Percentiles rank a stretch among this genome's conserved stretches.
Evolutionary conservation across 768 basidiomycete species (phyloP).

Genomic region (Hysterangium stoloniferum): DNA sequence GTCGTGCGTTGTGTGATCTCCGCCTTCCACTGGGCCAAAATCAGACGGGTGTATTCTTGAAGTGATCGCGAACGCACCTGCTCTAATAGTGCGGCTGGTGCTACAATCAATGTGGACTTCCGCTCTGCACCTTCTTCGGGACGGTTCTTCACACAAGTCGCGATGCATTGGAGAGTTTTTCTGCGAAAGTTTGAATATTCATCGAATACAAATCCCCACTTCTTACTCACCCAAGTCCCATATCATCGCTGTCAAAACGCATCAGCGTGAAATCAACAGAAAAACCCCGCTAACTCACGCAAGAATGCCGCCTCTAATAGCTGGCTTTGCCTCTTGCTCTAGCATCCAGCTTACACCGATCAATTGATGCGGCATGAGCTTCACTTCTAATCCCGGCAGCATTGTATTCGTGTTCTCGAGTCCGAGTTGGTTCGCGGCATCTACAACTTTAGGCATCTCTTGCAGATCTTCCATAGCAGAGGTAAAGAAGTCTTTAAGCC

Average conservation of each 20-base stretch:
- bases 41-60: not conserved
- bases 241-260: slow-evolving; percentile 44
- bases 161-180: slow-evolving; percentile 77
- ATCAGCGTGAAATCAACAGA: not conserved
- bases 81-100: slow-evolving; percentile 65
- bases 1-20: slow-evolving; percentile 66
- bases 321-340: slow-evolving; percentile 45
- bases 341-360: slow-evolving; percentile 81
- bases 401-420: slow-evolving; percentile 40
- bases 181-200: not conserved
- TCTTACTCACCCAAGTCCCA: slow-evolving; percentile 46
- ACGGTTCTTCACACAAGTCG: slow-evolving; percentile 63
- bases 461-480: slow-evolving; percentile 17
- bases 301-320: slow-evolving; percentile 50
- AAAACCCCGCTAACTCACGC: slow-evolving; percentile 31
- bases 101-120: slow-evolving; percentile 63
- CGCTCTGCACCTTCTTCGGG: slow-evolving; percentile 30
- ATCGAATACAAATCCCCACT: not conserved
- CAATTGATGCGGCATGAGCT: slow-evolving; percentile 64
- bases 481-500: slow-evolving; percentile 12
- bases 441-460: slow-evolving; percentile 26
- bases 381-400: slow-evolving; percentile 62
- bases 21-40: slow-evolving; percentile 50
- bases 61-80: slow-evolving; percentile 36
- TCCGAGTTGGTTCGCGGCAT: slow-evolving; percentile 23